These are phyloP conservation scores for Verticillium klebahnii DNA, from an alignment of 2,329 filamentous ascomycete species.

Conservation along the genomic window DNA sequence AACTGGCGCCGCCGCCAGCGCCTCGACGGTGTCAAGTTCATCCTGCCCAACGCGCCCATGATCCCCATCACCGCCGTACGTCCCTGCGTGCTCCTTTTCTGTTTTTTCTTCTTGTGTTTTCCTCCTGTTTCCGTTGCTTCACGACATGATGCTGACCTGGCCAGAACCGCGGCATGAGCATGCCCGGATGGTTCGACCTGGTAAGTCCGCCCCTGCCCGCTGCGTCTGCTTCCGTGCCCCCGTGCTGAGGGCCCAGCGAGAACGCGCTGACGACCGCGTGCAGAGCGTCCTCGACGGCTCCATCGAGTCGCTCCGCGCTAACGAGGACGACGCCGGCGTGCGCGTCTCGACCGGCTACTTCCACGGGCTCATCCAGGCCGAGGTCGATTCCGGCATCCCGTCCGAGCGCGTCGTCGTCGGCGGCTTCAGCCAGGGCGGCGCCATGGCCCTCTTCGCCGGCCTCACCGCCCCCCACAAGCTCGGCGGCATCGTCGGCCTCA, in stretches of 20 bases:
- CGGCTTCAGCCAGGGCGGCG: constrained; percentile 82
- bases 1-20: constrained; percentile 77
- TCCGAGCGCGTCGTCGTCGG: constrained; percentile 80
- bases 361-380: constrained; percentile 71
- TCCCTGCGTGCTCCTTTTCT: constrained; percentile 7
- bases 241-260: neutral
- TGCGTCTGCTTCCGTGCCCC: neutral
- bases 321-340: constrained; percentile 71
- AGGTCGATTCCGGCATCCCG: constrained; percentile 77
- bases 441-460: constrained; percentile 78
- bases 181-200: constrained; percentile 89
- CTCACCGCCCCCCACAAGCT: constrained; percentile 70
- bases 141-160: neutral
- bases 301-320: constrained; percentile 22
- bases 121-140: neutral
- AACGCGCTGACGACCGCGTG: neutral
- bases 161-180: constrained; percentile 69
- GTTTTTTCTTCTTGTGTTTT: neutral
- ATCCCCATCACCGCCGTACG: constrained; percentile 81
- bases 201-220: constrained; percentile 32
- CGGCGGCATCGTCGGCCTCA: constrained; percentile 83
- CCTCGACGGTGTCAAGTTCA: constrained; percentile 87
- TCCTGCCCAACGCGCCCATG: constrained; percentile 84
- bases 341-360: constrained; percentile 69
- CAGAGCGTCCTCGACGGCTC: constrained; percentile 25